Evolutionary conservation across 352 stramenopile species (phyloP).

Genomic region (Pseudoperonospora humuli): DNA sequence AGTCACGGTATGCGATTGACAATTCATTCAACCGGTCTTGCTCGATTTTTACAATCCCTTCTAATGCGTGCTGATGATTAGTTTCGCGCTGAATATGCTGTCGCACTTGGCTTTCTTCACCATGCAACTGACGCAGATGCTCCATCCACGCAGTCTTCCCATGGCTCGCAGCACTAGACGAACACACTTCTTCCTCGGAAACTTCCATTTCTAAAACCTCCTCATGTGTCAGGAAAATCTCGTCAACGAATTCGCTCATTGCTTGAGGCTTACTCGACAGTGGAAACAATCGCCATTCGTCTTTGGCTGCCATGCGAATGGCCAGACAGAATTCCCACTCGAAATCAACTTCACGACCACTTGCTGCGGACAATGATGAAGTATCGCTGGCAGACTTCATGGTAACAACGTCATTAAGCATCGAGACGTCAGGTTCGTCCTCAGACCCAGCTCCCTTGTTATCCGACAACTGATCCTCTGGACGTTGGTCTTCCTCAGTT

Average conservation of each 20-base stretch:
- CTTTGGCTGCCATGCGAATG: constrained; percentile 11
- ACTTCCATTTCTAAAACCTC: constrained; percentile 59
- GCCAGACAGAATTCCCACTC: constrained; percentile 50
- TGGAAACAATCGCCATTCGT: constrained; percentile 52
- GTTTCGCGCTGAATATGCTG: constrained; percentile 43
- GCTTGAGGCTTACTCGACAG: constrained; percentile 36
- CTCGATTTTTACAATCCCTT: constrained; percentile 68
- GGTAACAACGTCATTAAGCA: constrained; percentile 6
- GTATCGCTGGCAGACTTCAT: constrained; percentile 12
- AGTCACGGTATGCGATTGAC: constrained; percentile 50
- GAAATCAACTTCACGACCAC: constrained; percentile 16
- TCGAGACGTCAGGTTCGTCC: constrained; percentile 6
- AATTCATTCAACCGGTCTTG: constrained; percentile 51
- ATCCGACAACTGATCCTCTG: constrained; percentile 3
- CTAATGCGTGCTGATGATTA: constrained; percentile 49
- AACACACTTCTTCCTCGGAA: constrained; percentile 57
- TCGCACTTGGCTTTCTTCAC: constrained; percentile 45
- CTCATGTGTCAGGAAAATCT: constrained; percentile 45
- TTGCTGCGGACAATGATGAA: constrained; percentile 7
- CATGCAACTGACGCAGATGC: constrained; percentile 44
- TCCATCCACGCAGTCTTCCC: constrained; percentile 38
- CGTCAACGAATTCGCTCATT: constrained; percentile 44
- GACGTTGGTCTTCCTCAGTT: constrained; percentile 1
- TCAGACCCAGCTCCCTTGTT: constrained; percentile 4
- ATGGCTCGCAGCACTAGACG: constrained; percentile 11